phyloP scores from a whole-genome alignment of 2,329 filamentous ascomycete genomes.

The Monilinia polystroma region DNA sequence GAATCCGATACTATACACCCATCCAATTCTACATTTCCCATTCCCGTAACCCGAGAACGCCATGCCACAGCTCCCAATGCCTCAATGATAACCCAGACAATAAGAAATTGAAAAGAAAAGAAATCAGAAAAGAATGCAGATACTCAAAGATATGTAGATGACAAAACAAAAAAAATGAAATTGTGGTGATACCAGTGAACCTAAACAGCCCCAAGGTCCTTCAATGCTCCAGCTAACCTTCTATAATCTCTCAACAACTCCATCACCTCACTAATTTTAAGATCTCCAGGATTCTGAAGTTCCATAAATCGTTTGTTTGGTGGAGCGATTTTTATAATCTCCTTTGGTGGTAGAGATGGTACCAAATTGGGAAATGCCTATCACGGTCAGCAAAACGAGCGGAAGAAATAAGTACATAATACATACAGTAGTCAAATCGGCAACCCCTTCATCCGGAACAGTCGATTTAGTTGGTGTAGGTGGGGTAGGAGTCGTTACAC shows the following conservation, averaged over 20 bases:
- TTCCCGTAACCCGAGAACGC: neutral
- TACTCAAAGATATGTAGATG: conserved; percentile 1
- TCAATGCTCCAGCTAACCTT: conserved; percentile 63
- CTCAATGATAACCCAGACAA: neutral
- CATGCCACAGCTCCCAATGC: neutral
- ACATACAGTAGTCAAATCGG: conserved; percentile 55
- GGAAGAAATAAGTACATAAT: neutral
- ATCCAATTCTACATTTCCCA: conserved; percentile 18
- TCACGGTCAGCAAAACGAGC: neutral
- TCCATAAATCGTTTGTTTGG: conserved; percentile 74
- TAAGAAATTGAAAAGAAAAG: neutral
- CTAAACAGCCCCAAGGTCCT: conserved; percentile 59
- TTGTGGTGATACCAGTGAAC: conserved; percentile 4
- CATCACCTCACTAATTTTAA: conserved; percentile 71
- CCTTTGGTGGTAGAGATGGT: conserved; percentile 54
- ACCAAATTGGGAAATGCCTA: conserved; percentile 63
- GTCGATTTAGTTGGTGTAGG: conserved; percentile 44
- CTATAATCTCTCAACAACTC: conserved; percentile 73
- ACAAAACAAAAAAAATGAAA: conserved; percentile 15
- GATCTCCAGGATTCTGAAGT: conserved; percentile 65
- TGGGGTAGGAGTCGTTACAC: conserved; percentile 44
- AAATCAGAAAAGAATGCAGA: neutral
- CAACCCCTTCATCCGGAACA: conserved; percentile 50
- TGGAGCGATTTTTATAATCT: conserved; percentile 57
- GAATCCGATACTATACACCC: conserved; percentile 14